Evolutionary conservation across 768 basidiomycete species (phyloP), one percentile per base, ranked within the genome.

Genomic region (Candolleomyces aberdarensis): DNA sequence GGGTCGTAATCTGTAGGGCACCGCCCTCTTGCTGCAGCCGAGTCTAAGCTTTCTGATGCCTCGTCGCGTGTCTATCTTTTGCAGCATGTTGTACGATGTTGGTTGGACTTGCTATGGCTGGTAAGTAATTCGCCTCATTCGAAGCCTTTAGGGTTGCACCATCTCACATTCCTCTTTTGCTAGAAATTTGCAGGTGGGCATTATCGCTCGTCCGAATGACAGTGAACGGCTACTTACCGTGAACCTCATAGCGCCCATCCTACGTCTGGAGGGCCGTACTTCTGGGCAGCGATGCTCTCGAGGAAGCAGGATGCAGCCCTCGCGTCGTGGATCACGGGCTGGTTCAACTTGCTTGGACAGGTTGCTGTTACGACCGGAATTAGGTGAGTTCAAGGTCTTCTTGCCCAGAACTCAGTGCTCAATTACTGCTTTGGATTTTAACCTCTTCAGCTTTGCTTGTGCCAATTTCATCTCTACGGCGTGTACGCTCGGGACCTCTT

Each of bases 251-350:
- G 86, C 63, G 85, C 87, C 2, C 87, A 85, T 74, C 87, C 86
- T 5, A 88, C 87, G 2, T 86, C 83, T 53, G 87, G 89, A 6
- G 89, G 89, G 0, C 89, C 90, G 0, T 90, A 91, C 66, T 90
- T 86, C 71, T 91, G 89, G 90, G 85, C 88, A n/a, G 88, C 89
- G 1, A 88, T 90, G 83, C 72, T 91, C 0, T 84, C 87, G 1
- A 75, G 76, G 57, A 83, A 82, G 1, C 64, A 81, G 64, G 71
- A 80, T 41, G 87, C 87, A 3, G 75, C 88, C 0, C 76, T 90
- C 32, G 85, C 87, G 2, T 88, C 88, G 0, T 92, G 89, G 89
- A 78, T 87, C 13, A 87, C 86, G 1, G 89, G 84, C 73, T 88
- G 87, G 86, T 88, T 89, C 72, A 89, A 89, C 67, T 74, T 89